Evolutionary conservation across 2,329 filamentous ascomycete species (phyloP).

Genomic region (Penicillium sclerotigenum): DNA sequence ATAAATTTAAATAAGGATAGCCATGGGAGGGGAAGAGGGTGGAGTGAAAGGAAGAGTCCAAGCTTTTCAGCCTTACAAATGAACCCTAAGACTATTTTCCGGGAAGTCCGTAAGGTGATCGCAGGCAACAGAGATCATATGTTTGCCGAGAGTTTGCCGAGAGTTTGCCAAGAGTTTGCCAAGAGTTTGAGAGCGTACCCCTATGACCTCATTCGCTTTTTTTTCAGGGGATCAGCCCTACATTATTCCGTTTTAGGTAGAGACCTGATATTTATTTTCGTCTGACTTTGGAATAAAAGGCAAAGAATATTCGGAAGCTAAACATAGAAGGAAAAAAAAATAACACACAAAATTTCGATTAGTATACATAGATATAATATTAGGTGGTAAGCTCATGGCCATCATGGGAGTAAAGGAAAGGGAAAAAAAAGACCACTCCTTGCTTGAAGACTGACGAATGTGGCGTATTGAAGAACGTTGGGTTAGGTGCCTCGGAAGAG

Average conservation of each 20-base stretch:
- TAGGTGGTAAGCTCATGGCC: neutral
- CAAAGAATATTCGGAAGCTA: neutral
- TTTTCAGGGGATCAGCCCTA: neutral
- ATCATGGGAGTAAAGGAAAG: neutral
- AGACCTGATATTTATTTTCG: neutral
- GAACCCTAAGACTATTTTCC: neutral
- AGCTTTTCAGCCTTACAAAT: constrained; percentile 22
- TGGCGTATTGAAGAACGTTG: neutral
- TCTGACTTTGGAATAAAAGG: neutral
- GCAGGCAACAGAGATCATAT: neutral
- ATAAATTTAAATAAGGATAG: neutral
- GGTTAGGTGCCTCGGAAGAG: constrained; percentile 72
- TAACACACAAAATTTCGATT: neutral
- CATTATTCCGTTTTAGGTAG: neutral
- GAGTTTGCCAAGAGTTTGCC: neutral
- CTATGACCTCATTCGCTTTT: neutral
- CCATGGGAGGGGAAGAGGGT: too few relatives aligned
- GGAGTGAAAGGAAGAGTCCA: neutral
- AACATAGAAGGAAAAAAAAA: neutral
- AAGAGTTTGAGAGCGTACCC: neutral
- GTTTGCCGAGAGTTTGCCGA: neutral
- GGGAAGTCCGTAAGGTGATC: neutral
- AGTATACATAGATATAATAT: neutral
- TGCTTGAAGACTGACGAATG: neutral
- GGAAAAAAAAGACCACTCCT: neutral